Base-by-base conservation (phyloP, 2,329 filamentous ascomycete species). In the Aspergillus glaucus region DNA sequence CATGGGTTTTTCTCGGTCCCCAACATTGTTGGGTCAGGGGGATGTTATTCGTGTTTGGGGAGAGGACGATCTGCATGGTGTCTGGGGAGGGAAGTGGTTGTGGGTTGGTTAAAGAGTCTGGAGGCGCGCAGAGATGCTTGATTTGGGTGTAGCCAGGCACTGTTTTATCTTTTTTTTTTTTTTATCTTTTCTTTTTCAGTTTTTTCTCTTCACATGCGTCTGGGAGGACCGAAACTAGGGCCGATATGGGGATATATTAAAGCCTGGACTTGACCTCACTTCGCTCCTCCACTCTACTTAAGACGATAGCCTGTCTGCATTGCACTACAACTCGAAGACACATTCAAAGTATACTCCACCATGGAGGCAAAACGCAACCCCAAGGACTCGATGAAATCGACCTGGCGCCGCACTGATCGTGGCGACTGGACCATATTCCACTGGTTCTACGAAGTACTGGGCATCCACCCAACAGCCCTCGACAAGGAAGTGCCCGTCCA, bases 361-460 rank as follows among this genome's bases (percentile, higher is more conserved):
- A 54, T 50, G 36, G 52, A 30, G 26, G 26, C 26, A 12, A 30
- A 30, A 30, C 26, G 54, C 39, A 61, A 61, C 28, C 54, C 55
- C 12, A 55, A 59, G 45, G 57, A 61, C 53, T 61, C 59, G 5
- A 61, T 61, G 57, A 60, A 59, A 51, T 61, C 59, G 37, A 61
- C 56, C 47, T 61, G 59, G 59, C 57, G 59, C 30, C 50, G 12
- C 6, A 53, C 53, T 43, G 54, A 51, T 37, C 55, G 54, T 43
- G 54, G 55, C 22, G 55, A 60, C 22, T 61, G 59, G 59, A 58
- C 51, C 3, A 45, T 54, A 15, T 52, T 49, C 49, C 59, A 61
- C 52, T 60, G 59, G 59, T 54, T 61, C 47, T 58, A 53, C 26
- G 59, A 61, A 47, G n/a, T 60, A 10, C 52, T 60, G 10, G 52